phyloP scores from a whole-genome alignment of 306 rosid genomes.

The Urtica urens region DNA sequence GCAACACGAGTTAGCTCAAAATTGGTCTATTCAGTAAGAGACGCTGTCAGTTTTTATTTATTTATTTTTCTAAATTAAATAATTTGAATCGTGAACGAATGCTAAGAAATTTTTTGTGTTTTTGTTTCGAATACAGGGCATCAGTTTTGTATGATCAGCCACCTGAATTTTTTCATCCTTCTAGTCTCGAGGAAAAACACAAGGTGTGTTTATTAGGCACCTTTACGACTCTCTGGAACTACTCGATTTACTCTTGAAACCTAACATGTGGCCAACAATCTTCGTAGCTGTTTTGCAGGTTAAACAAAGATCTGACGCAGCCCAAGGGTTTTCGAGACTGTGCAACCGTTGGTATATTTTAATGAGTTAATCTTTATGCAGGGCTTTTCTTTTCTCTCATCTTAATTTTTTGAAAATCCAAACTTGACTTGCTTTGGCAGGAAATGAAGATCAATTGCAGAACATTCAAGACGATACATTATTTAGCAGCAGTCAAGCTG shows the following conservation, averaged over 20 bases:
- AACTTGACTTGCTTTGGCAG: constrained; percentile 19
- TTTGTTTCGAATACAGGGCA: constrained; percentile 32
- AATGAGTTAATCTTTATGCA: not conserved
- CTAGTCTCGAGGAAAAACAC: constrained; percentile 74
- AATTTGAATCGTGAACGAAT: not conserved
- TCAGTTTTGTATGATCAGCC: constrained; percentile 88
- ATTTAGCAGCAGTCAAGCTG: constrained; percentile 47
- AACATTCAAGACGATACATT: constrained; percentile 38
- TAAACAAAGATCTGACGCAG: constrained; percentile 42
- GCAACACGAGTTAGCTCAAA: constrained; percentile 96
- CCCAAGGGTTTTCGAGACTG: constrained; percentile 63
- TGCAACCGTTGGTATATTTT: constrained; percentile 43
- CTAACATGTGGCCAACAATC: constrained; percentile 16
- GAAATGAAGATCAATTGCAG: constrained; percentile 25
- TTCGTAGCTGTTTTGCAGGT: constrained; percentile 68
- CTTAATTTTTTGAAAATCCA: not conserved
- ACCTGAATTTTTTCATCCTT: constrained; percentile 74
- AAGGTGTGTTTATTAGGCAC: constrained; percentile 44
- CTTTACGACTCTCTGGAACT: no score
- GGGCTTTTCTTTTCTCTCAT: not conserved
- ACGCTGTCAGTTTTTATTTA: constrained; percentile 21
- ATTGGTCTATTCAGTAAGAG: constrained; percentile 90
- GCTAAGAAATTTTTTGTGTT: not conserved
- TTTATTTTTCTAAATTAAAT: constrained; percentile 10
- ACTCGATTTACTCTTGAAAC: constrained; percentile 7